Evolutionary conservation across 345 rosid species (phyloP).

Genomic region (Hirschfeldia incana): DNA sequence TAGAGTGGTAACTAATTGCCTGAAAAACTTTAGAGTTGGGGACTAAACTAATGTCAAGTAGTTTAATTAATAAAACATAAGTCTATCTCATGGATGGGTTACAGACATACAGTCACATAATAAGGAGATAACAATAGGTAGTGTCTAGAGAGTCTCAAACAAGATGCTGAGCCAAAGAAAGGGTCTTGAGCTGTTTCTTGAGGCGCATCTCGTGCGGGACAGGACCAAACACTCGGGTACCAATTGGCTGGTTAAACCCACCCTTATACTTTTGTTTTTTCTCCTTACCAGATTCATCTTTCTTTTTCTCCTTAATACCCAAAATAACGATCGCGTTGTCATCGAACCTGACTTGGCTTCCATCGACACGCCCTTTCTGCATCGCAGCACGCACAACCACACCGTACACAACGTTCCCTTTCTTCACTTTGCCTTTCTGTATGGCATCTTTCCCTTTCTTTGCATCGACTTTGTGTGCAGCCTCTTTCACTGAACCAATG

Average conservation of each 20-base stretch:
- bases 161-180: slow-evolving; percentile 70
- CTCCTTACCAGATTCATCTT: neutral
- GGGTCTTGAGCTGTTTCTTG: slow-evolving; percentile 76
- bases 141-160: slow-evolving; percentile 43
- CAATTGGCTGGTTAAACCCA: slow-evolving; percentile 52
- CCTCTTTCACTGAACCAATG: slow-evolving; percentile 78
- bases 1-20: neutral
- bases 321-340: slow-evolving; percentile 78
- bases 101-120: neutral
- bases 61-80: neutral
- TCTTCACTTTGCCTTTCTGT: slow-evolving; percentile 87
- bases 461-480: neutral
- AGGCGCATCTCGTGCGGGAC: slow-evolving; percentile 81
- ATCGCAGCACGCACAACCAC: slow-evolving; percentile 86
- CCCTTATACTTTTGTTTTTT: neutral
- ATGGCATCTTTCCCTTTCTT: neutral
- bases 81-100: neutral
- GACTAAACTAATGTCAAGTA: neutral
- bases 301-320: slow-evolving; percentile 40
- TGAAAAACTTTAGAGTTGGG: neutral
- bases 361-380: slow-evolving; percentile 71
- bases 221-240: slow-evolving; percentile 83
- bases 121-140: slow-evolving; percentile 8
- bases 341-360: slow-evolving; percentile 81
- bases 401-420: slow-evolving; percentile 68